These are phyloP conservation scores for Wickerhamomyces tratensis DNA, from an alignment of 805 yeast genomes.

Conservation along the genomic window DNA sequence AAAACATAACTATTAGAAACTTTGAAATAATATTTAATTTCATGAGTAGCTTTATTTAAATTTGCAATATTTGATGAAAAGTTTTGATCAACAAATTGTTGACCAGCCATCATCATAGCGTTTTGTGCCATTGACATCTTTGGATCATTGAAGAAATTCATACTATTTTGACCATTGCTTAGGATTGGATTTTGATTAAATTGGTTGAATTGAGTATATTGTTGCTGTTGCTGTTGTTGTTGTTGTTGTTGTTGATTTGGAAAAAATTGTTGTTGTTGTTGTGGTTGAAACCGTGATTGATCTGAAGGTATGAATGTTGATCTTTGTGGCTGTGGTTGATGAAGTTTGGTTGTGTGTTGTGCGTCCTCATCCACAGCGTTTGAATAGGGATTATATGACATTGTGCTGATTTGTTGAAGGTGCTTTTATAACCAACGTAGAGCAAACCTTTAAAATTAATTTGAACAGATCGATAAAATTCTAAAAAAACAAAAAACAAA, in stretches of 20 bases:
- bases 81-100: conserved; percentile 69
- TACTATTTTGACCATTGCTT: conserved; percentile 6
- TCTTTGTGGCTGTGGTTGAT: conserved; percentile 12
- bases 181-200: conserved; percentile 2
- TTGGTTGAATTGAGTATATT: conserved; percentile 4
- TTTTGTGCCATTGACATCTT: conserved; percentile 75
- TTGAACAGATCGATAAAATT: too few relatives aligned
- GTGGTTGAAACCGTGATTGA: conserved; percentile 22
- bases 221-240: conserved; percentile 7
- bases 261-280: conserved; percentile 18
- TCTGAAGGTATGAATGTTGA: conserved; percentile 12
- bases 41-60: conserved; percentile 38
- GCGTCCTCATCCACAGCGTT: conserved; percentile 12
- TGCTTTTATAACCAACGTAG: neutral
- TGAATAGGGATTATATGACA: conserved; percentile 41
- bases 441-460: too few relatives aligned
- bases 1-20: conserved; percentile 85
- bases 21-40: conserved; percentile 80
- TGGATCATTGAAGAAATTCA: conserved; percentile 59
- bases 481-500: too few relatives aligned
- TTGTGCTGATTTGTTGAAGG: conserved; percentile 1
- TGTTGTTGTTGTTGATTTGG: conserved; percentile 18
- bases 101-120: conserved; percentile 67
- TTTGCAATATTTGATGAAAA: conserved; percentile 24
- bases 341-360: conserved; percentile 10